phyloP scores from a whole-genome alignment of 2,329 filamentous ascomycete species.

The Cladophialophora chaetospira region DNA sequence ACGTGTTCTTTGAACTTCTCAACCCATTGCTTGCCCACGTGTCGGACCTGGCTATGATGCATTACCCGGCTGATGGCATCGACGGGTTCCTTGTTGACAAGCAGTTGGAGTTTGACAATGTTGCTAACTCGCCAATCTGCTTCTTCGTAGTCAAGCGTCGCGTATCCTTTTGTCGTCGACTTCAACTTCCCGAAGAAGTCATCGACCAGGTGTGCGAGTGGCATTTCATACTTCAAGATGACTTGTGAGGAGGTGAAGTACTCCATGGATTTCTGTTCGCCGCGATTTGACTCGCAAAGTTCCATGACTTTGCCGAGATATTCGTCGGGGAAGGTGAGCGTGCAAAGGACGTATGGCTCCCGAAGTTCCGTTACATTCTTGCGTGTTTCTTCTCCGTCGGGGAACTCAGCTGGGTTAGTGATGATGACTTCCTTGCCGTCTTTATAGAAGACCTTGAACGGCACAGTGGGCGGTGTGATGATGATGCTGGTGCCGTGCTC shows the following conservation, averaged over 20 bases:
- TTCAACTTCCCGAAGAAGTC: conserved; percentile 98
- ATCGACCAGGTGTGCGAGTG: conserved; percentile 86
- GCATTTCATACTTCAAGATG: conserved; percentile 89
- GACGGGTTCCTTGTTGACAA: conserved; percentile 91
- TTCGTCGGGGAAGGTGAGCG: conserved; percentile 88
- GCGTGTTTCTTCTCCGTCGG: conserved; percentile 65
- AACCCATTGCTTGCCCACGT: conserved; percentile 84
- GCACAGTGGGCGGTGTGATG: conserved; percentile 93
- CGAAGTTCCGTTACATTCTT: conserved; percentile 63
- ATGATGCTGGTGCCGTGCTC: conserved; percentile 95
- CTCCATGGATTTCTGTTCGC: conserved; percentile 80
- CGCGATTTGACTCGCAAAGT: conserved; percentile 85
- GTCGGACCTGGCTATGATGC: conserved; percentile 76
- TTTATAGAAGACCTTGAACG: conserved; percentile 79
- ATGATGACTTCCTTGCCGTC: conserved; percentile 78
- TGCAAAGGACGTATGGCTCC: conserved; percentile 77
- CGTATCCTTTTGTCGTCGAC: conserved; percentile 90
- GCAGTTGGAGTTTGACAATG: conserved; percentile 84
- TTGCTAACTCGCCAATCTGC: conserved; percentile 79
- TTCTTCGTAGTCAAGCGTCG: conserved; percentile 95
- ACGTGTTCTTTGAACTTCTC: conserved; percentile 97
- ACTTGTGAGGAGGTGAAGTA: conserved; percentile 93
- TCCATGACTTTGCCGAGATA: conserved; percentile 95
- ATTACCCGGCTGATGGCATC: conserved; percentile 93
- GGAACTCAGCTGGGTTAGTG: conserved; percentile 85